These are phyloP conservation scores for Dipteronia dyeriana DNA, from an alignment of 345 rosid genomes.

Conservation along the genomic window DNA sequence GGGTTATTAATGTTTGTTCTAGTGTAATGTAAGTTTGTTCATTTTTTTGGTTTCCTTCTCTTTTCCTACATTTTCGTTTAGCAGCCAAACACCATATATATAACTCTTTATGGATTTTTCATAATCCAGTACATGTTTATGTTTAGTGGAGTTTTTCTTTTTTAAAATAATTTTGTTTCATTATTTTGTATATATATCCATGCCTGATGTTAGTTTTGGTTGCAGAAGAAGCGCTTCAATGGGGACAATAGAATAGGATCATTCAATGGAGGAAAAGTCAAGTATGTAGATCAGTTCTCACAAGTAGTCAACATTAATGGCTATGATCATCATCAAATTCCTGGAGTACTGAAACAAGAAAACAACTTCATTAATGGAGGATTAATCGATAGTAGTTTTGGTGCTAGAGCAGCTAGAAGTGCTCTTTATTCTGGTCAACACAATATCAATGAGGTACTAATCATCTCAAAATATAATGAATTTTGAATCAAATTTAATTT, in stretches of 20 bases:
- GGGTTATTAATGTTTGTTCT: neutral
- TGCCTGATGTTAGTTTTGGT: neutral
- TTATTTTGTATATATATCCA: neutral
- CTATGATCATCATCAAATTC: conserved; percentile 15
- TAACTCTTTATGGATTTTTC: neutral
- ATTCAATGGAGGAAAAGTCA: conserved; percentile 32
- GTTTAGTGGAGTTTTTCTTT: neutral
- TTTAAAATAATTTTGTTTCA: neutral
- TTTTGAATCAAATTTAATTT: no score
- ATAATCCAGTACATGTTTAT: neutral
- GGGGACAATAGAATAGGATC: conserved; percentile 32
- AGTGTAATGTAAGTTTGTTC: neutral
- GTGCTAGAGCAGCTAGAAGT: conserved; percentile 26
- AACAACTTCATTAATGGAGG: conserved; percentile 18
- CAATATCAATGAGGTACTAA: conserved; percentile 26
- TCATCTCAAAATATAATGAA: no score
- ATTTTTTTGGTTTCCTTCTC: no score
- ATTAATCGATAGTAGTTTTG: conserved; percentile 14
- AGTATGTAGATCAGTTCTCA: conserved; percentile 5
- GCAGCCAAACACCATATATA: no score
- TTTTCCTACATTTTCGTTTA: no score
- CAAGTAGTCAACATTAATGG: neutral
- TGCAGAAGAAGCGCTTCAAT: conserved; percentile 53
- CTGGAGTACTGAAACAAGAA: conserved; percentile 26
- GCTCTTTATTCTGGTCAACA: conserved; percentile 23